Conservation (phyloP, 495 filamentous ascomycete species). For the Aspergillus biplanus region DNA sequence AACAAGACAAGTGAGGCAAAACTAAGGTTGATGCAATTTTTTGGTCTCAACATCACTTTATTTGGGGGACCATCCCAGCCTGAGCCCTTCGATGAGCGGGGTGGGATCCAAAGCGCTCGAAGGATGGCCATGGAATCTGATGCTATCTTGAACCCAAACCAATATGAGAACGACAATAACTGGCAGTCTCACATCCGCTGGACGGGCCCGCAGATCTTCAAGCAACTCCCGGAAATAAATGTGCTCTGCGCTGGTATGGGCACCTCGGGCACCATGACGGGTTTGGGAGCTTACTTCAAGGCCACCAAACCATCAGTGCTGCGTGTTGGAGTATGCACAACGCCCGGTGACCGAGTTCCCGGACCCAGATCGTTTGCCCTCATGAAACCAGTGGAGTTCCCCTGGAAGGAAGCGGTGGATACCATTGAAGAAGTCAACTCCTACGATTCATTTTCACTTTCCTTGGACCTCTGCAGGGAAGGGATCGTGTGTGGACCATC, state of each 20-base stretch:
- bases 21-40: constrained; percentile 60
- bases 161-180: constrained; percentile 64
- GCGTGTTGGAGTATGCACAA: constrained; percentile 58
- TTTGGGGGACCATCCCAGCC: constrained; percentile 63
- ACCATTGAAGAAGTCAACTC: constrained; percentile 58
- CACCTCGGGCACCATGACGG: constrained; percentile 58
- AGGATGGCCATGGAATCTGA: constrained; percentile 43
- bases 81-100: constrained; percentile 56
- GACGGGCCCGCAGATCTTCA: constrained; percentile 62
- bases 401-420: constrained; percentile 59
- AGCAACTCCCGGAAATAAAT: constrained; percentile 60
- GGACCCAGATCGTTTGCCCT: constrained; percentile 58
- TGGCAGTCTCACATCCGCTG: constrained; percentile 63
- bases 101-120: constrained; percentile 53
- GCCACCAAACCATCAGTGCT: constrained; percentile 53
- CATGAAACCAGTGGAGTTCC: constrained; percentile 57
- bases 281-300: constrained; percentile 58
- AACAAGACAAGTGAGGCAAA: constrained; percentile 63
- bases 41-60: constrained; percentile 58
- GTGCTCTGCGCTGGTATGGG: constrained; percentile 63
- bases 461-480: constrained; percentile 57
- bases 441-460: constrained; percentile 55
- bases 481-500: constrained; percentile 64
- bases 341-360: constrained; percentile 58
- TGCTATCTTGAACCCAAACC: constrained; percentile 55